Evolutionary conservation across 177 flowering plant species (phyloP).

Genomic region (Vitis hybrid): DNA sequence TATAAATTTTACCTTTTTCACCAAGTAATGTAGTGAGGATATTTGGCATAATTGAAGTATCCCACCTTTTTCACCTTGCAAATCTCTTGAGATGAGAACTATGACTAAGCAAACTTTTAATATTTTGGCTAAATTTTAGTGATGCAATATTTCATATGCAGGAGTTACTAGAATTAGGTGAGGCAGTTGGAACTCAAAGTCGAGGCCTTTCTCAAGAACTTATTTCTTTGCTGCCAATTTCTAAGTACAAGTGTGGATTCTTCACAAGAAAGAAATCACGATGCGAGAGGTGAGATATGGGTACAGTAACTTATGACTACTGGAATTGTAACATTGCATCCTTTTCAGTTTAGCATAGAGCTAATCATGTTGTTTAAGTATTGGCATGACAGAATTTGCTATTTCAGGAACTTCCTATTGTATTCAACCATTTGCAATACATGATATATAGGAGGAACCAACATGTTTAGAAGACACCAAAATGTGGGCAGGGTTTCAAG

Average conservation of each 20-base stretch:
- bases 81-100: not conserved
- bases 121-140: conserved; percentile 2
- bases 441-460: no score
- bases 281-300: conserved; percentile 55
- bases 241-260: conserved; percentile 72
- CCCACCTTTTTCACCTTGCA: no score
- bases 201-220: conserved; percentile 79
- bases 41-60: no score
- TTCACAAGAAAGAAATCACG: conserved; percentile 66
- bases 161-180: conserved; percentile 91
- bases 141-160: conserved; percentile 25
- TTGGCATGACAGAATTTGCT: no score
- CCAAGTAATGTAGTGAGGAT: no score
- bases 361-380: not conserved
- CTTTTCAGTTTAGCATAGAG: not conserved
- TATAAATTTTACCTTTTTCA: no score
- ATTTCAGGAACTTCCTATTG: no score
- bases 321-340: not conserved
- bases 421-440: no score
- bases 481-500: no score
- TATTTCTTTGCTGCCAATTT: conserved; percentile 69
- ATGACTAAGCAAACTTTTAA: not conserved
- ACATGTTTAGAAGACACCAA: no score
- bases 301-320: not conserved
- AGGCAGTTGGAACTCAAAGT: conserved; percentile 84